phyloP scores from a whole-genome alignment of 2,329 filamentous ascomycete genomes.

The Cercospora sp. region DNA sequence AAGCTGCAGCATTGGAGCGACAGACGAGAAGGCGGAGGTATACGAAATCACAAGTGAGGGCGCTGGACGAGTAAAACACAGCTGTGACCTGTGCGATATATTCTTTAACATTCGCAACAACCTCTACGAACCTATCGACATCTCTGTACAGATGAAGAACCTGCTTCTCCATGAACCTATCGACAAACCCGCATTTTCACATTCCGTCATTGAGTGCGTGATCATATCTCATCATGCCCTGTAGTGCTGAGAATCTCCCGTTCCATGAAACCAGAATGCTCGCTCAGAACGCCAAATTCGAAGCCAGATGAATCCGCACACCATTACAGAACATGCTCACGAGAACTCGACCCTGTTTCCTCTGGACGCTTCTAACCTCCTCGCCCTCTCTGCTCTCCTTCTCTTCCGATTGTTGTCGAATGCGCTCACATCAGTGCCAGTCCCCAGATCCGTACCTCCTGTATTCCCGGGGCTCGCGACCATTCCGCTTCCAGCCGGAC shows the following conservation, averaged over 20 bases:
- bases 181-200: background rate
- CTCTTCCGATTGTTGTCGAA: constrained; percentile 57
- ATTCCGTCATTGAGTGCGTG: background rate
- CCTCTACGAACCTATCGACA: background rate
- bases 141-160: background rate
- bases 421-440: constrained; percentile 44
- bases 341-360: constrained; percentile 52
- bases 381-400: constrained; percentile 55
- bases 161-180: background rate
- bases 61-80: background rate
- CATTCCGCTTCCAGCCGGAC: constrained; percentile 32
- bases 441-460: constrained; percentile 43
- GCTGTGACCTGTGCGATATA: background rate
- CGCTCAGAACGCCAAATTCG: constrained; percentile 7
- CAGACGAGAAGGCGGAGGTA: constrained; percentile 19
- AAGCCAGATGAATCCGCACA: background rate
- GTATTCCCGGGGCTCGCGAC: constrained; percentile 42
- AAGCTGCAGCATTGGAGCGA: constrained; percentile 29
- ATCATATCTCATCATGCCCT: constrained; percentile 7
- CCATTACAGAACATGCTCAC: constrained; percentile 27
- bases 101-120: background rate
- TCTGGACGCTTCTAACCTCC: constrained; percentile 37
- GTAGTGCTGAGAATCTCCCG: background rate
- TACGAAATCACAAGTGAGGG: background rate
- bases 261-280: background rate